Evolutionary conservation across 2,329 filamentous ascomycete species (phyloP).

Genomic region (Aschersonia sp.): DNA sequence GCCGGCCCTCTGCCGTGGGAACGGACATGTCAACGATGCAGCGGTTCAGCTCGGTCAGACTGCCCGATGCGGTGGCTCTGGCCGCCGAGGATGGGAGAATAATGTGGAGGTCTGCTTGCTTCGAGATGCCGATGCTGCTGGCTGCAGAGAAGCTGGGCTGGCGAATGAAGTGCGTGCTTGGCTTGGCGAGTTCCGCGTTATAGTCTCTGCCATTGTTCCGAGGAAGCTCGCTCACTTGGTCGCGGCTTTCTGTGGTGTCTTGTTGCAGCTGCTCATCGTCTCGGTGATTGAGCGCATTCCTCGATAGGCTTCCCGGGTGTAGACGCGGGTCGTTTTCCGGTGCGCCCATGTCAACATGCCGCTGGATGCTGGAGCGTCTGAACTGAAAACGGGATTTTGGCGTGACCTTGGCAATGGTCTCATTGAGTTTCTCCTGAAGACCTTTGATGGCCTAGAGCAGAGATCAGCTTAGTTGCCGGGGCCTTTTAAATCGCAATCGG

Average conservation of each 20-base stretch:
- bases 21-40: constrained; percentile 74
- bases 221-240: constrained; percentile 23
- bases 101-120: constrained; percentile 57
- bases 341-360: constrained; percentile 27
- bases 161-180: constrained; percentile 26
- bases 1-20: constrained; percentile 37
- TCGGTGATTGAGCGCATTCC: constrained; percentile 10
- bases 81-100: constrained; percentile 59
- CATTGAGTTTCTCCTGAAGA: constrained; percentile 63
- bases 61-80: constrained; percentile 58
- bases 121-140: constrained; percentile 47
- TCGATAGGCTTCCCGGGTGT: constrained; percentile 19
- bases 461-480: too few species aligned
- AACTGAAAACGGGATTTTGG: constrained; percentile 78
- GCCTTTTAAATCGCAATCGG: too few species aligned
- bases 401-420: constrained; percentile 49
- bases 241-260: constrained; percentile 10
- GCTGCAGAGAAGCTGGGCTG: constrained; percentile 50
- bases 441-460: constrained; percentile 55
- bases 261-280: constrained; percentile 3
- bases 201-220: constrained; percentile 30
- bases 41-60: constrained; percentile 50
- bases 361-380: constrained; percentile 25
- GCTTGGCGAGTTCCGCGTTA: constrained; percentile 37
- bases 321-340: constrained; percentile 28